Base-by-base conservation (phyloP, 805 yeast genomes). In the Starmera dryadoides region DNA sequence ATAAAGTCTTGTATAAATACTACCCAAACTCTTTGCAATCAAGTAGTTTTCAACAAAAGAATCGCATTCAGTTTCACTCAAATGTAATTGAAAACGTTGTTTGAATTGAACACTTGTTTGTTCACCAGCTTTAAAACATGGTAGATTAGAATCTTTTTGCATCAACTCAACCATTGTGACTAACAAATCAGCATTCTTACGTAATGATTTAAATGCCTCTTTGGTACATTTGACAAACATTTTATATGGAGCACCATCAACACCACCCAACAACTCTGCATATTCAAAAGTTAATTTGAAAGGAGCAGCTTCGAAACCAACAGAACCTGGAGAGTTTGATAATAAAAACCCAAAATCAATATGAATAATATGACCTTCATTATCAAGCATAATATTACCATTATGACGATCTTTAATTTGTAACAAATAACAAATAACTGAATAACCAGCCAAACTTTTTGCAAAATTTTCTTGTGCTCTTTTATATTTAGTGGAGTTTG, bases 241-340 rank as follows among this genome's bases (percentile, higher is more conserved):
- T 30, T 63, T 56, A 62, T 76, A 93, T 37, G 73, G 63, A 18
- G 67, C 73, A 16, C 87, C 75, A 2, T 77, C 80, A 0, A 70
- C 40, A 0, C 98, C 98, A 10, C 95, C 98, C 48, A 93, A 59
- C 4, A 93, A 60, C 25, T 89, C 97, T 18, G 91, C 77, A 50
- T 93, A 93, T 53, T 93, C 99, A 42, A 71, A 69, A 0, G 98
- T 87, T 15, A 93, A 68, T 58, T 93, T 93, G 69, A 93, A 93
- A 1, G 98, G 97, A 1, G 98, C 96, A 2, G 96, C 94, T 56
- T 93, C 99, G 58, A 93, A 89, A 0, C 97, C 96, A 40, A 93
- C 88, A 36, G 95, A 83, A 4, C 98, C 98, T 0, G 99, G 99
- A 0, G 97, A 82, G 55, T 93, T 91, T 0, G 96, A 86, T 3